phyloP scores from a whole-genome alignment of 768 basidiomycete genomes.

The Pulveroboletus sp. region DNA sequence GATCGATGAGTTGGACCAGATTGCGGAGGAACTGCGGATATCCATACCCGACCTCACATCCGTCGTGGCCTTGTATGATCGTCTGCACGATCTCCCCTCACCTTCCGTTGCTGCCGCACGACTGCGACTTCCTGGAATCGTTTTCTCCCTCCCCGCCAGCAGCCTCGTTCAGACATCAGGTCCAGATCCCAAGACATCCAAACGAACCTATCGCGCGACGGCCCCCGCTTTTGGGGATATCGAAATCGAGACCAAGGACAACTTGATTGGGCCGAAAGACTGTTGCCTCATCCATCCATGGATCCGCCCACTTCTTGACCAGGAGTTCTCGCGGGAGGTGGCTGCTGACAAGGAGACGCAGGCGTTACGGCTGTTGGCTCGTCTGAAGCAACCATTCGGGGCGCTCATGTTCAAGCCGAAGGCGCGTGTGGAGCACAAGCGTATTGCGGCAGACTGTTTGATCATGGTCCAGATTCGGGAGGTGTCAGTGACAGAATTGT shows the following conservation, averaged over 20 bases:
- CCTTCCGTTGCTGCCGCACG: not conserved
- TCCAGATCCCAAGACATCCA: not conserved
- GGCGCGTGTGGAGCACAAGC: not conserved
- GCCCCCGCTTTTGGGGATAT: not conserved
- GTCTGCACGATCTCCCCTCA: not conserved
- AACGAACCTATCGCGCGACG: not conserved
- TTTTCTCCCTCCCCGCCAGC: not conserved
- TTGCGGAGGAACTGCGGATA: not conserved
- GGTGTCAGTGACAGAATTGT: not conserved
- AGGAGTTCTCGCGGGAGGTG: not conserved
- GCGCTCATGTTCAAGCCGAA: not conserved
- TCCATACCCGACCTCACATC: not conserved
- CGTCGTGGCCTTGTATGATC: not conserved
- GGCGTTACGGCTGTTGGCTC: conserved; percentile 1
- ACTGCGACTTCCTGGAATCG: conserved; percentile 3
- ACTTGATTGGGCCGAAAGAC: not conserved
- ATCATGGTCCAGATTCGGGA: not conserved
- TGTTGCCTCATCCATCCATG: not conserved
- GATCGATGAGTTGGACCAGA: not conserved
- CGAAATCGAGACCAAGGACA: not conserved
- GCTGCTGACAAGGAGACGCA: not conserved
- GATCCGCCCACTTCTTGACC: conserved; percentile 3
- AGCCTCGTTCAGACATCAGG: not conserved
- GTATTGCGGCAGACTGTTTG: conserved; percentile 1
- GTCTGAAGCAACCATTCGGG: conserved; percentile 2